Evolutionary conservation across 2,329 filamentous ascomycete genomes (phyloP), one percentile per base, ranked within the genome.

Genomic region (Rhexocercosporidium sp.): DNA sequence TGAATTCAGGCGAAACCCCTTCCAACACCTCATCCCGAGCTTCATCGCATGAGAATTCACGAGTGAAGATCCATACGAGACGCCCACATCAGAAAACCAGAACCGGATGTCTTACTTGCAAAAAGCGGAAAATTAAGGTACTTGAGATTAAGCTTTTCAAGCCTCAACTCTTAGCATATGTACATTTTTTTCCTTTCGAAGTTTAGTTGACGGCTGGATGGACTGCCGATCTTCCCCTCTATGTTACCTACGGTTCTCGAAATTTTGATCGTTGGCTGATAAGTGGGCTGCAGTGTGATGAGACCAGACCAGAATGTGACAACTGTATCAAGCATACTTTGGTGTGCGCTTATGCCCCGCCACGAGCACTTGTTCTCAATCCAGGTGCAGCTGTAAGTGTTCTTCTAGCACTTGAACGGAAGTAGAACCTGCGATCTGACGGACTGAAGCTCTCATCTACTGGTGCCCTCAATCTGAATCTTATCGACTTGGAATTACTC

Each of bases 291-390:
- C 29, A 81, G 78, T 81, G 79, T 67, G 79, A 81, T 66, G 79
- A 81, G 66, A 67, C 73, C 18, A 75, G 74, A 54, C 79, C 79
- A 16, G 73, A 77, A 46, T 81, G 79, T 63, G 73, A 76, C 41
- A 80, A 80, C 69, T 81, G 79, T 71, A 76, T 77, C 39, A 76
- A 77, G 25, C 78, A 80, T 53, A 78, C 77, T 16, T 76, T 80
- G 16, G 69, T 72, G 25, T 81, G 79, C 66, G 78, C 78, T 59
- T 80, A 67, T 49, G 65, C 51, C 76, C 62, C 31, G 65, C 8
- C 64, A 44, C 56, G 34, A 34, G 60, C 57, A 37, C 16, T 27
- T 51, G 34, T 54, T 27, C 22, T 54, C n/a, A 25, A 59, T 44
- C 62, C 57, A 29, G 18, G 60, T 54, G 14, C 47, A 25, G 47